Conservation (phyloP, 805 yeast species). For the Ogataea pilisensis region DNA sequence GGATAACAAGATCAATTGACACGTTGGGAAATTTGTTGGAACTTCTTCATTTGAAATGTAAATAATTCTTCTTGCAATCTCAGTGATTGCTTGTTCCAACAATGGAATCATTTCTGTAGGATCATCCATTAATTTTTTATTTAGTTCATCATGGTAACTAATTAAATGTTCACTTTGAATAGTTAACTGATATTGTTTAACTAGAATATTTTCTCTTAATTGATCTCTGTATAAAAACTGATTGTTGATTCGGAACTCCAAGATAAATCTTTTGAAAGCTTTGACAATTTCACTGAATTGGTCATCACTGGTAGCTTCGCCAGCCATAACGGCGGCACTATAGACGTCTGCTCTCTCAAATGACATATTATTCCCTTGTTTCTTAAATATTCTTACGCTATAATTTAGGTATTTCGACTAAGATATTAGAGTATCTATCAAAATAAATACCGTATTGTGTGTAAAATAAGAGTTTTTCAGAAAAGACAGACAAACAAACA, state of each 20-base stretch:
- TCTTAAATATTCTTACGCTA: too few relatives aligned
- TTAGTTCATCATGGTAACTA: constrained; percentile 83
- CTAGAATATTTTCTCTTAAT: constrained; percentile 77
- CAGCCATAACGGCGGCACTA: constrained; percentile 83
- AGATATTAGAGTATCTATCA: too few relatives aligned
- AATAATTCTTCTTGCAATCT: constrained; percentile 74
- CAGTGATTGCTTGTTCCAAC: constrained; percentile 78
- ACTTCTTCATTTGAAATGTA: constrained; percentile 49
- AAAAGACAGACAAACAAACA: too few relatives aligned
- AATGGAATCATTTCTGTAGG: constrained; percentile 86
- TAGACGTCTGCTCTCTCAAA: constrained; percentile 70
- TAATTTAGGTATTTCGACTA: too few relatives aligned
- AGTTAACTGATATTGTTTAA: constrained; percentile 64
- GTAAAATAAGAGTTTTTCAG: too few relatives aligned
- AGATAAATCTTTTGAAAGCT: constrained; percentile 75
- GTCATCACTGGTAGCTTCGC: constrained; percentile 64
- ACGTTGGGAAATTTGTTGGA: constrained; percentile 61
- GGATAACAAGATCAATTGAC: constrained; percentile 76
- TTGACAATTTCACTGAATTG: constrained; percentile 64
- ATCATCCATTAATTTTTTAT: constrained; percentile 76
- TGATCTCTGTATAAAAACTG: constrained; percentile 88
- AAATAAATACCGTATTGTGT: too few relatives aligned
- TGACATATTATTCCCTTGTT: constrained; percentile 55
- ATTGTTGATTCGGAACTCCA: constrained; percentile 80
- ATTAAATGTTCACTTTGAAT: constrained; percentile 83